Percentiles rank a stretch among this genome's conserved stretches.
phyloP scores from a whole-genome alignment of 2,329 filamentous ascomycete genomes.

The Fusarium musae region DNA sequence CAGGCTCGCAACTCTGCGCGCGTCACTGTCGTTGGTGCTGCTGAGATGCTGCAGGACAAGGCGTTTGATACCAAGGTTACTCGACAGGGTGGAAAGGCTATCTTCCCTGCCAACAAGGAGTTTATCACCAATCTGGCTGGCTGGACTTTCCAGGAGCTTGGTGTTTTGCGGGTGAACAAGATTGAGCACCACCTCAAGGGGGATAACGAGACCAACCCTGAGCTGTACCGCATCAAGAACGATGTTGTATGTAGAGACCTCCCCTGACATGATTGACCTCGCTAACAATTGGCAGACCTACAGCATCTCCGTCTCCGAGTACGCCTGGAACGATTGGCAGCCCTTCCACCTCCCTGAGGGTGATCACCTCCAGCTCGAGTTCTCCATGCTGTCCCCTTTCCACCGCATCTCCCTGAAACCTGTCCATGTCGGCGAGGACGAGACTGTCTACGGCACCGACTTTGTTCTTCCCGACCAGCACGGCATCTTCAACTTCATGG shows the following conservation, averaged over 20 bases:
- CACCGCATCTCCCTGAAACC: conserved; percentile 81
- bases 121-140: conserved; percentile 87
- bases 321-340: conserved; percentile 75
- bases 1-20: conserved; percentile 95
- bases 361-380: conserved; percentile 91
- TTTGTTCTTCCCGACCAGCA: conserved; percentile 96
- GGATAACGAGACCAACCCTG: conserved; percentile 77
- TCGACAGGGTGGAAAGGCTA: conserved; percentile 62
- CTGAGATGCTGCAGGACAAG: conserved; percentile 86
- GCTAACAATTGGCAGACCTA: conserved; percentile 70
- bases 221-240: conserved; percentile 95
- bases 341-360: conserved; percentile 76
- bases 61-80: conserved; percentile 89
- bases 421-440: conserved; percentile 68
- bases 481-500: conserved; percentile 97
- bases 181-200: conserved; percentile 78
- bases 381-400: conserved; percentile 98
- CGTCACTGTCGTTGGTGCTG: conserved; percentile 84
- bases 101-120: conserved; percentile 80
- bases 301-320: conserved; percentile 90
- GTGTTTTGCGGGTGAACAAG: conserved; percentile 85
- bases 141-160: conserved; percentile 97
- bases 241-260: conserved; percentile 77
- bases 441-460: conserved; percentile 76
- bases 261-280: not conserved